These are phyloP conservation scores for Ophiocordyceps camponoti-floridani DNA, from an alignment of 2,329 filamentous ascomycete genomes.

Conservation along the genomic window DNA sequence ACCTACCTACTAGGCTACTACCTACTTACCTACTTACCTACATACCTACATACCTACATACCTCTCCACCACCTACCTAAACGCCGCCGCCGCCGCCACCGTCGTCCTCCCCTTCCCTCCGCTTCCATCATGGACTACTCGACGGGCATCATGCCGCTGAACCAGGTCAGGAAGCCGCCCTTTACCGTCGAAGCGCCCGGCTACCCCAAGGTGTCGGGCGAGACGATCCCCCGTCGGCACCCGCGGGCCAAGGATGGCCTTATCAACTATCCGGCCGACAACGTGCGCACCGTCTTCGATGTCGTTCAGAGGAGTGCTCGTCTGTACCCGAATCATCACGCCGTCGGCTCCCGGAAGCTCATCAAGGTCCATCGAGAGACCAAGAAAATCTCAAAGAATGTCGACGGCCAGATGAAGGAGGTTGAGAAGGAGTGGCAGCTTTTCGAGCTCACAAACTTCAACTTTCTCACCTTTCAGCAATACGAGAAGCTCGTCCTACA, in stretches of 20 bases:
- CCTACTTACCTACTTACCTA: too few relatives aligned
- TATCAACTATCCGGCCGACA: constrained; percentile 43
- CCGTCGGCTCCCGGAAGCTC: constrained; percentile 54
- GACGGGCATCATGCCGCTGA: constrained; percentile 29
- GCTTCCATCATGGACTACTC: constrained; percentile 12
- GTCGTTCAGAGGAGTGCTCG: constrained; percentile 53
- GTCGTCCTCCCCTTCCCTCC: not conserved
- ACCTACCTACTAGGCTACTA: too few relatives aligned
- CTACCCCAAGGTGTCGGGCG: constrained; percentile 51
- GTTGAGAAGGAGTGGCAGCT: constrained; percentile 85
- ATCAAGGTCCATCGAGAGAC: constrained; percentile 65
- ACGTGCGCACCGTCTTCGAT: constrained; percentile 62
- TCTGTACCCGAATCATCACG: constrained; percentile 42
- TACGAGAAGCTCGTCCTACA: constrained; percentile 54
- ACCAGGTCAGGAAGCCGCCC: constrained; percentile 49
- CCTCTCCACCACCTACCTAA: not conserved
- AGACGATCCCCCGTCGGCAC: constrained; percentile 70
- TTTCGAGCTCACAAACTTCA: constrained; percentile 66
- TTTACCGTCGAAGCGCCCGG: constrained; percentile 59
- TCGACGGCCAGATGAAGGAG: constrained; percentile 63
- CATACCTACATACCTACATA: not conserved
- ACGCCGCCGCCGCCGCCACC: too few relatives aligned
- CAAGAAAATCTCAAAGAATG: constrained; percentile 77
- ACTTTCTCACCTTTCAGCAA: constrained; percentile 62
- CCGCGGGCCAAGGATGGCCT: constrained; percentile 53